Evolutionary conservation across 2,329 filamentous ascomycete species (phyloP).

Genomic region (Apiospora koreana): DNA sequence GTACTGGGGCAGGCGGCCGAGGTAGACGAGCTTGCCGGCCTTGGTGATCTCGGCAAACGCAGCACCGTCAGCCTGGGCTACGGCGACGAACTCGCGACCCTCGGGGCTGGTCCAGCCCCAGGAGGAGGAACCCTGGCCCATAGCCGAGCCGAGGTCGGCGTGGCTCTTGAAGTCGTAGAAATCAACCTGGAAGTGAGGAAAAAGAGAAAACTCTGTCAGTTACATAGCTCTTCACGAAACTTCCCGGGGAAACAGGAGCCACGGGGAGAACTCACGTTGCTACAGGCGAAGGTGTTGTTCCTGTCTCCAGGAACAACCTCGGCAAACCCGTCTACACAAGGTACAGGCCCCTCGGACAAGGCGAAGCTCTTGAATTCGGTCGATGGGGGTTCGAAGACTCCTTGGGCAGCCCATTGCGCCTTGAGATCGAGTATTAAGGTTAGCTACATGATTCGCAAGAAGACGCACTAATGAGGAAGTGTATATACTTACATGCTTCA

Average conservation of each 20-base stretch:
- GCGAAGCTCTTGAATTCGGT: constrained; percentile 8
- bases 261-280: constrained; percentile 32
- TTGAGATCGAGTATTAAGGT: neutral
- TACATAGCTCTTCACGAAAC: neutral
- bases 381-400: constrained; percentile 8
- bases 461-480: neutral
- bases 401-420: constrained; percentile 13
- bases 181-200: constrained; percentile 13
- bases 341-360: constrained; percentile 15
- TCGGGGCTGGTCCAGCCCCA: constrained; percentile 36
- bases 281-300: constrained; percentile 49
- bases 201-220: neutral
- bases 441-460: neutral
- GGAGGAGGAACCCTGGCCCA: constrained; percentile 15
- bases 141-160: constrained; percentile 41
- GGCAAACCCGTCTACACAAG: constrained; percentile 44
- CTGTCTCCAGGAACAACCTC: constrained; percentile 46
- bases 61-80: constrained; percentile 51
- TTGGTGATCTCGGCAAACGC: constrained; percentile 49
- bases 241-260: neutral
- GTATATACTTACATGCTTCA: constrained; percentile 14
- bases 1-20: constrained; percentile 47
- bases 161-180: constrained; percentile 45
- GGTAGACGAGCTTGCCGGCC: constrained; percentile 45
- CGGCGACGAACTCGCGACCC: constrained; percentile 50